phyloP scores from a whole-genome alignment of 352 stramenopile species.

The Phytophthora megakarya region DNA sequence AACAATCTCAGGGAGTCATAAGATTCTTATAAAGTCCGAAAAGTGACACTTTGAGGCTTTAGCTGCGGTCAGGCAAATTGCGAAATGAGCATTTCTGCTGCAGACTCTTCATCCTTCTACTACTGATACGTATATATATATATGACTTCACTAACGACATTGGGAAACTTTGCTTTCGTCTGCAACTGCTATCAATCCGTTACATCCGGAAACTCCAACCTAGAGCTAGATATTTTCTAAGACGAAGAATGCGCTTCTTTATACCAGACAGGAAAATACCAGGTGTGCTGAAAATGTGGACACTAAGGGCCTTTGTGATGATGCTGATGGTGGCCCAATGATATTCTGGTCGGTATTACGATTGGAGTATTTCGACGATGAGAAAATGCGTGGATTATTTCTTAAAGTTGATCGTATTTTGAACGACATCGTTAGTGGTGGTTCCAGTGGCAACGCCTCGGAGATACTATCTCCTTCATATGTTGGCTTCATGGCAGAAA shows the following conservation, averaged over 20 bases:
- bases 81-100: conserved; percentile 9
- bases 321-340: conserved; percentile 61
- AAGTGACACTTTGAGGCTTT: not conserved
- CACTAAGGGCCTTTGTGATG: conserved; percentile 63
- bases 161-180: too few species aligned
- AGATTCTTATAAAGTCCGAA: not conserved
- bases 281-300: conserved; percentile 54
- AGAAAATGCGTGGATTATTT: too few species aligned
- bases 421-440: conserved; percentile 43
- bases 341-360: conserved; percentile 56
- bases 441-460: conserved; percentile 9
- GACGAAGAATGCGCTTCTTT: conserved; percentile 52
- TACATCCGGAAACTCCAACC: too few species aligned
- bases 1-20: conserved; percentile 7
- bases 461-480: too few species aligned
- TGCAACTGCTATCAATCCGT: too few species aligned
- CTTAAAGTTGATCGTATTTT: conserved; percentile 50
- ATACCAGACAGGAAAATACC: conserved; percentile 55
- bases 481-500: too few species aligned
- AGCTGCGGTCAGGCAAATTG: not conserved
- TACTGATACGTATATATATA: too few species aligned
- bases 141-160: too few species aligned
- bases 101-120: too few species aligned
- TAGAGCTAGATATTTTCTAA: conserved; percentile 52
- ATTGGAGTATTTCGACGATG: too few species aligned